Conservation (phyloP, 139 green algal species). For the Haematococcus lacustris region DNA sequence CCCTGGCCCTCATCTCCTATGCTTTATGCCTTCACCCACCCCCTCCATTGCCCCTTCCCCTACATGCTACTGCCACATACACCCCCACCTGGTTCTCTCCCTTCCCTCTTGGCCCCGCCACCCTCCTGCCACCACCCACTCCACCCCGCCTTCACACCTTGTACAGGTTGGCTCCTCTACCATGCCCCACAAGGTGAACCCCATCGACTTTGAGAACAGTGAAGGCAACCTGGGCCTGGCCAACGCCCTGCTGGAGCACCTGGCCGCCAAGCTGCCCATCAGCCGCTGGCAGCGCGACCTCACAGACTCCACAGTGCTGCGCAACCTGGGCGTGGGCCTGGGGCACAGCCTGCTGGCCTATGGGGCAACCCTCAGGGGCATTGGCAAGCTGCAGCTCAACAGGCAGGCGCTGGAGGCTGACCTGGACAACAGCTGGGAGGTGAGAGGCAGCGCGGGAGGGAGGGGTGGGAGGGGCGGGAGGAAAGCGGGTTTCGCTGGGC, state of each 20-base stretch:
- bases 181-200: constrained; percentile 98
- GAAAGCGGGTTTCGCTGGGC: no score
- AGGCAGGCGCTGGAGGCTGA: constrained; percentile 51
- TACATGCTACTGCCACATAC: no score
- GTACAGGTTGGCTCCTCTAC: constrained; percentile 82
- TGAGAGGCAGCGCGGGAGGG: no score
- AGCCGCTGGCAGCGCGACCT: constrained; percentile 89
- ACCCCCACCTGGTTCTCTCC: background rate
- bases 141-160: background rate
- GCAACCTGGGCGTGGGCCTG: constrained; percentile 88
- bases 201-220: constrained; percentile 99
- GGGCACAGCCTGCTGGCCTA: constrained; percentile 90
- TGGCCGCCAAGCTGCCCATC: constrained; percentile 91
- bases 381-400: constrained; percentile 87
- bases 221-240: constrained; percentile 97
- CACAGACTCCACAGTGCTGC: constrained; percentile 95
- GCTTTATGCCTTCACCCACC: no score
- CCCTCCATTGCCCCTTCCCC: no score
- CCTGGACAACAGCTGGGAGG: constrained; percentile 80
- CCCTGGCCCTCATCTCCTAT: no score
- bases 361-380: constrained; percentile 66
- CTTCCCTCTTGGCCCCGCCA: background rate
- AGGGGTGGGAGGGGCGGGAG: no score
- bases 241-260: constrained; percentile 91
- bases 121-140: no score